These are phyloP conservation scores for Cladosporium cucumerinum DNA, from an alignment of 2,329 filamentous ascomycete genomes.

Conservation along the genomic window DNA sequence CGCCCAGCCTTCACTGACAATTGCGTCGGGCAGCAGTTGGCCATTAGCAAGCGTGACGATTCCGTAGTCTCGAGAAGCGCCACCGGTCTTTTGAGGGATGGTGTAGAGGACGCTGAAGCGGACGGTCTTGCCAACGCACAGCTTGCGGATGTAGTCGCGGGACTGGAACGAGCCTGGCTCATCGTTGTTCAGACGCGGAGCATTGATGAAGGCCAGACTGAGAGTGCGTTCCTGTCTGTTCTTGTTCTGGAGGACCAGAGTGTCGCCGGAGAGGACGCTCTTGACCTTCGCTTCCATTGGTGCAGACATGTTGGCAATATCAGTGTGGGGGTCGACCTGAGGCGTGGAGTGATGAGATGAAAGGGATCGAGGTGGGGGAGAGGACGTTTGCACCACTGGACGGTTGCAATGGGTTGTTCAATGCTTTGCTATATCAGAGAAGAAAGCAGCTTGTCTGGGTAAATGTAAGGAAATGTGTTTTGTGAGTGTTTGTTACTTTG, in stretches of 20 bases:
- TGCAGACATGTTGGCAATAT: constrained; percentile 7
- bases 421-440: constrained; percentile 3
- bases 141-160: constrained; percentile 82
- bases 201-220: constrained; percentile 87
- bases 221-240: constrained; percentile 78
- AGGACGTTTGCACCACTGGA: neutral
- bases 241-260: constrained; percentile 79
- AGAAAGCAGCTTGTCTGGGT: neutral
- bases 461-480: constrained; percentile 4
- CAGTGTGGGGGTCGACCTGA: constrained; percentile 6
- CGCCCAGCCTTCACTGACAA: constrained; percentile 84
- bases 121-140: constrained; percentile 80
- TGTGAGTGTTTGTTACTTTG: neutral
- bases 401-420: neutral
- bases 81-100: constrained; percentile 61
- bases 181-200: constrained; percentile 58
- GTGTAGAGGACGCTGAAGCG: constrained; percentile 84
- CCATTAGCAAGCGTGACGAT: constrained; percentile 73
- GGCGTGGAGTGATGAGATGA: neutral
- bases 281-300: constrained; percentile 73
- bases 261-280: constrained; percentile 90
- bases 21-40: constrained; percentile 72
- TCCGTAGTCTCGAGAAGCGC: constrained; percentile 75
- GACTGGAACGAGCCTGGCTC: constrained; percentile 86
- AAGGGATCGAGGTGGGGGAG: neutral